Base-by-base conservation (phyloP, 805 yeast species). In the Trichomonascus vanleenenianus region DNA sequence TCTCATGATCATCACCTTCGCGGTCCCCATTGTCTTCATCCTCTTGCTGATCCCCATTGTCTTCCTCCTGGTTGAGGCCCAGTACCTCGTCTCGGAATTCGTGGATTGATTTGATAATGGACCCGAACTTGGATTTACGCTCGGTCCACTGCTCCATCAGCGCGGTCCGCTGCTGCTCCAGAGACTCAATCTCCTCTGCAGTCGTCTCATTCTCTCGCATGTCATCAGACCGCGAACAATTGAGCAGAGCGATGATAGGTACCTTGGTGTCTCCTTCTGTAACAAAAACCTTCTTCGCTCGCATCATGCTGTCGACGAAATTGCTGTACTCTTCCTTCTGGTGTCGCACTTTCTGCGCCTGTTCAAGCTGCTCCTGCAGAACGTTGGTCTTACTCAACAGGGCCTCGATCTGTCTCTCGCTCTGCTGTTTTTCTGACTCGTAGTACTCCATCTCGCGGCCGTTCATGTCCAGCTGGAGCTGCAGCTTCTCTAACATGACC, bases 241-340 rank as follows among this genome's bases (percentile, higher is more conserved):
- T 43, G 22, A 56, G 47, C 39, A 45, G 31, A 1, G 55, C 58
- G 30, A 56, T 46, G 10, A 53, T 55, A 6, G 53, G 52, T 34
- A 42, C 40, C 22, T 33, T 22, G 10, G 36, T 22, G n/a, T 44
- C 40, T 8, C 40, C 45, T 6, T 32, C 43, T 10, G 37, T 20
- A 2, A 50, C 45, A 4, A 41, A 19, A 20, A 50, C 52, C 35
- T 47, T 46, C 42, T 53, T 52, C 14, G 55, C 47, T 31, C 40
- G 44, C 14, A 42, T 39, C 56, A 53, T 53, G 14, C 39, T 41
- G n/a, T 52, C 56, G 9, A 54, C 49, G 16, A 55, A 38, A 8
- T 31, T 16, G 46, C 56, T 55, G 48, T 53, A 54, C 20, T 54
- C 57, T 46, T 59, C 59, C 20, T 49, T 42, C 38, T 57, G 53